Evolutionary conservation across 495 filamentous ascomycete genomes (phyloP).

Genomic region (Echria macrotheca): DNA sequence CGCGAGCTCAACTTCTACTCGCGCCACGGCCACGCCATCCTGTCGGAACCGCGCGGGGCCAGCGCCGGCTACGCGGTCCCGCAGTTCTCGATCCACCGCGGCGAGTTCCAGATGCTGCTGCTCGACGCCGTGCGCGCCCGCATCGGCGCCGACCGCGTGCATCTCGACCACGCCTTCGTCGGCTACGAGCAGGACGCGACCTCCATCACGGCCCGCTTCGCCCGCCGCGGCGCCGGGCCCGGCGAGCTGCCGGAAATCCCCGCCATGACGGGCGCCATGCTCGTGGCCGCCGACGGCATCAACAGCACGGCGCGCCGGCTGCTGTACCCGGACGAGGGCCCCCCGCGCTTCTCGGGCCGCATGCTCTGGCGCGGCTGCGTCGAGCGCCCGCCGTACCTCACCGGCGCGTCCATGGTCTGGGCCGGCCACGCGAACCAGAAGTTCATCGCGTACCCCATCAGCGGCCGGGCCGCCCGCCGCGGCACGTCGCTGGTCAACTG

Average conservation of each 20-base stretch:
- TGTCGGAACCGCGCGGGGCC: slow-evolving; percentile 13
- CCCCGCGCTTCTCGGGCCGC: slow-evolving; percentile 15
- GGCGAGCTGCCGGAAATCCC: neutral
- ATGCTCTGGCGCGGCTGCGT: slow-evolving; percentile 15
- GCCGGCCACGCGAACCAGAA: slow-evolving; percentile 31
- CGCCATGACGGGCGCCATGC: slow-evolving; percentile 3
- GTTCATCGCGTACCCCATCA: slow-evolving; percentile 31
- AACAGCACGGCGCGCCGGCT: slow-evolving; percentile 12
- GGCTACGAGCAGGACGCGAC: slow-evolving; percentile 6
- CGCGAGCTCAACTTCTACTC: slow-evolving; percentile 15
- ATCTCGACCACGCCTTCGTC: slow-evolving; percentile 13
- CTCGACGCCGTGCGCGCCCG: slow-evolving; percentile 9
- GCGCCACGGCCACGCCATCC: slow-evolving; percentile 14
- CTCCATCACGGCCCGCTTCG: slow-evolving; percentile 11
- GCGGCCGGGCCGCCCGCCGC: slow-evolving; percentile 17
- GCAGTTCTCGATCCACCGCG: slow-evolving; percentile 16
- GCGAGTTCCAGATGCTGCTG: slow-evolving; percentile 15
- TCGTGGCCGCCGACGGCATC: slow-evolving; percentile 14
- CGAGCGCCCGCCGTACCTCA: slow-evolving; percentile 15
- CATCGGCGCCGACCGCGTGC: slow-evolving; percentile 7
- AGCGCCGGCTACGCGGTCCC: slow-evolving; percentile 11
- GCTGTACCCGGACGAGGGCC: slow-evolving; percentile 15
- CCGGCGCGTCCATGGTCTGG: slow-evolving; percentile 27
- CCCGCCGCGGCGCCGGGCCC: neutral
- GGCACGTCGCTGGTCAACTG: slow-evolving; percentile 27